Conservation (phyloP, 306 rosid species). For the Lotus japonicus region DNA sequence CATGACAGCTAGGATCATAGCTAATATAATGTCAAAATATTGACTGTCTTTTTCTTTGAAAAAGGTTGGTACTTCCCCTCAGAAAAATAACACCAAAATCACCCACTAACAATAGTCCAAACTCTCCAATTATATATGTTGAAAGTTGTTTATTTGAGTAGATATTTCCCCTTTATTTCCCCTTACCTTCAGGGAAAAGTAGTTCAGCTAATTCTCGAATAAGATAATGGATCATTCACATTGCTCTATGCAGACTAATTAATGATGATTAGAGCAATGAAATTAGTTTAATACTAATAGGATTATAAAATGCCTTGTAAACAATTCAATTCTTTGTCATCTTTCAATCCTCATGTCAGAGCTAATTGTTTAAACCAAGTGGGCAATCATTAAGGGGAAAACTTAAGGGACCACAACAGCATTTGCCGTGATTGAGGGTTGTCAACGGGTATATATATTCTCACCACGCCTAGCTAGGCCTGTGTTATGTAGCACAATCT, state of each 20-base stretch:
- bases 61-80: constrained; percentile 21
- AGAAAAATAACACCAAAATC: constrained; percentile 11
- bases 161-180: background rate
- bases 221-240: constrained; percentile 8
- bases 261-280: background rate
- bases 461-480: background rate
- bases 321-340: constrained; percentile 9
- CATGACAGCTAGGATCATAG: constrained; percentile 36
- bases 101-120: constrained; percentile 16
- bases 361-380: background rate
- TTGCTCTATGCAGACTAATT: constrained; percentile 25
- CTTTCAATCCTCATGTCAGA: background rate
- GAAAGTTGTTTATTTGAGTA: background rate
- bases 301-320: constrained; percentile 6
- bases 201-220: constrained; percentile 34
- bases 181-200: constrained; percentile 14
- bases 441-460: background rate
- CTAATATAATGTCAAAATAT: constrained; percentile 22
- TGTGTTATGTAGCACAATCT: background rate
- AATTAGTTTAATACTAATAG: background rate
- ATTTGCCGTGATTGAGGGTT: constrained; percentile 26
- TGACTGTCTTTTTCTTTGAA: constrained; percentile 34
- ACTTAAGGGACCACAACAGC: background rate
- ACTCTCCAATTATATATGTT: constrained; percentile 19
- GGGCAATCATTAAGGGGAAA: constrained; percentile 5